Evolutionary conservation across 139 green algal species (phyloP).

Genomic region (Mesotaenium endlicherianum): DNA sequence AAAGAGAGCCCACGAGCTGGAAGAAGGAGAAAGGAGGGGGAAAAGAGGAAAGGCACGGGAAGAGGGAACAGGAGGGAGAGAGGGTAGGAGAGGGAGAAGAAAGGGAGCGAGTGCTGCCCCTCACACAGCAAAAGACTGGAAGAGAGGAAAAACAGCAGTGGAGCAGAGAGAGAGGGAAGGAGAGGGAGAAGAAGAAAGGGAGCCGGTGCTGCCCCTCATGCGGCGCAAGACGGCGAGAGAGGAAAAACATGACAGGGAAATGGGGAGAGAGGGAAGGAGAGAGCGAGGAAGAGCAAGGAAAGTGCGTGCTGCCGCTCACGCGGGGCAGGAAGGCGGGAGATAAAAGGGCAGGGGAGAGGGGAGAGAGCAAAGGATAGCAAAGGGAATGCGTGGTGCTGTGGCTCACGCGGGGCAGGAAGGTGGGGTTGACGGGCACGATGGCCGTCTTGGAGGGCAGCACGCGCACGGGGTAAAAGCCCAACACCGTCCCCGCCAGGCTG

Average conservation of each 20-base stretch:
- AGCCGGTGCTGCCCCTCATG: too few species aligned
- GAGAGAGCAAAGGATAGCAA: too few species aligned
- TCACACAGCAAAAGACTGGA: neutral
- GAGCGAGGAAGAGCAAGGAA: too few species aligned
- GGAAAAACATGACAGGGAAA: too few species aligned
- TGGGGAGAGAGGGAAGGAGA: too few species aligned
- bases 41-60: neutral
- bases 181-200: too few species aligned
- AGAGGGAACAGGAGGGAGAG: neutral
- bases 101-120: neutral
- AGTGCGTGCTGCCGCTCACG: too few species aligned
- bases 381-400: too few species aligned
- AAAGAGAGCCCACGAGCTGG: neutral
- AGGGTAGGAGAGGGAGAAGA: neutral
- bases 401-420: conserved; percentile 68
- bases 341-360: neutral
- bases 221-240: too few species aligned
- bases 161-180: too few species aligned
- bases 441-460: conserved; percentile 89
- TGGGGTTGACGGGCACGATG: conserved; percentile 90
- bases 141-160: neutral
- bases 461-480: conserved; percentile 74
- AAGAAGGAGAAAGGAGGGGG: neutral
- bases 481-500: conserved; percentile 54
- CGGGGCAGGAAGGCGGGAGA: too few species aligned